These are phyloP conservation scores for Fusarium robinianum DNA, from an alignment of 2,329 filamentous ascomycete species.

Conservation along the genomic window DNA sequence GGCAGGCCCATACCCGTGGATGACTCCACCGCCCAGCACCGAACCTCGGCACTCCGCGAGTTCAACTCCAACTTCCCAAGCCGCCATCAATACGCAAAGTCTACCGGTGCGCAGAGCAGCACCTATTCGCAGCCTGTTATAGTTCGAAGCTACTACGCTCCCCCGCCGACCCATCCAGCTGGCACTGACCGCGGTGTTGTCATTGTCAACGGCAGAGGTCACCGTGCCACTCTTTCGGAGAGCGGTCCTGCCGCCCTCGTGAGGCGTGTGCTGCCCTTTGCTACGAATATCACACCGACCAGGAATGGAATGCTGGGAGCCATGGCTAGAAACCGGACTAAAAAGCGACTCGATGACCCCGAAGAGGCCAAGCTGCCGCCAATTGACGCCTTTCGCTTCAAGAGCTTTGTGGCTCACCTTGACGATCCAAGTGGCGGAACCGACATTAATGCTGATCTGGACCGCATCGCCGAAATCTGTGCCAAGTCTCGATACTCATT, in stretches of 20 bases:
- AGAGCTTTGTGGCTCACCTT: conserved; percentile 64
- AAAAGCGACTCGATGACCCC: conserved; percentile 40
- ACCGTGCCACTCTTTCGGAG: conserved; percentile 35
- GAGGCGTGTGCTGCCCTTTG: conserved; percentile 42
- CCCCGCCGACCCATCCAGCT: conserved; percentile 41
- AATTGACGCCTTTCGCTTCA: conserved; percentile 67
- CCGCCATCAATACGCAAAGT: conserved; percentile 60
- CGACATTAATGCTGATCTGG: conserved; percentile 62
- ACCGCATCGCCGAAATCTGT: conserved; percentile 70
- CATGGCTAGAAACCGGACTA: conserved; percentile 51
- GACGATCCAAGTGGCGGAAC: conserved; percentile 48
- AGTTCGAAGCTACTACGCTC: conserved; percentile 65
- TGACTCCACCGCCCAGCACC: conserved; percentile 58
- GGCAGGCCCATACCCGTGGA: conserved; percentile 61
- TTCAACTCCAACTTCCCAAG: conserved; percentile 62
- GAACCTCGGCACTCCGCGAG: conserved; percentile 64
- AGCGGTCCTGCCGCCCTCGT: conserved; percentile 38
- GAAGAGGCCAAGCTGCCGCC: conserved; percentile 59
- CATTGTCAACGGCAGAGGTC: conserved; percentile 37
- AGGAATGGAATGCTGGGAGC: conserved; percentile 48
- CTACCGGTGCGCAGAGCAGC: conserved; percentile 58
- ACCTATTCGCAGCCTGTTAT: conserved; percentile 69
- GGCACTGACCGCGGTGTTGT: conserved; percentile 39
- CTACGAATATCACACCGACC: conserved; percentile 38
- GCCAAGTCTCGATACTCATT: conserved; percentile 66